Evolutionary conservation across 768 basidiomycete genomes (phyloP).

Genomic region (Boletus vinaceobasis): DNA sequence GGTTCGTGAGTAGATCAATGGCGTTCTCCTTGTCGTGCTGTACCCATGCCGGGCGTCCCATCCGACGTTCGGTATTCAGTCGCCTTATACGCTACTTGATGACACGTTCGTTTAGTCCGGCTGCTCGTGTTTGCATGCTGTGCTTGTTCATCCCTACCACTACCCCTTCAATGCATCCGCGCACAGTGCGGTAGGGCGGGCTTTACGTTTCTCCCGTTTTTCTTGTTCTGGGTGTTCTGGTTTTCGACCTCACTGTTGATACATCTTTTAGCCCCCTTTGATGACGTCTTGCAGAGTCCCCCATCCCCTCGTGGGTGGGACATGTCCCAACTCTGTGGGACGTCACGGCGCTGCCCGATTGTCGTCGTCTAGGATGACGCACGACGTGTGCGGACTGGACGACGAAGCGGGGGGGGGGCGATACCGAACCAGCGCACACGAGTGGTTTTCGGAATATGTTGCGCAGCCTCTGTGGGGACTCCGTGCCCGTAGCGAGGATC

Average conservation of each 20-base stretch:
- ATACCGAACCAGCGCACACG: constrained; percentile 40
- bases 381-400: constrained; percentile 8
- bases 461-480: constrained; percentile 75
- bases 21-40: too few species aligned
- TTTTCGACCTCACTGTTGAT: neutral
- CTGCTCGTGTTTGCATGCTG: too few species aligned
- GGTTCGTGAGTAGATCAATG: too few species aligned
- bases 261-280: neutral
- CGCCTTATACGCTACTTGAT: too few species aligned
- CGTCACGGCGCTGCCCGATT: neutral
- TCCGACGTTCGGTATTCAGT: too few species aligned
- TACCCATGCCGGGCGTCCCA: too few species aligned
- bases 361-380: constrained; percentile 20
- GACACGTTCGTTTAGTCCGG: too few species aligned
- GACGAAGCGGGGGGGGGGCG: constrained; percentile 4
- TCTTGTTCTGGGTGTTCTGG: too few species aligned
- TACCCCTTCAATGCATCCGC: too few species aligned
- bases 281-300: constrained; percentile 10
- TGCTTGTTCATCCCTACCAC: too few species aligned
- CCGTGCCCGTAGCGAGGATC: constrained; percentile 64
- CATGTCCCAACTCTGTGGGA: constrained; percentile 9
- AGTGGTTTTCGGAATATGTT: constrained; percentile 39
- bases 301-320: neutral
- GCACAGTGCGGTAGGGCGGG: too few species aligned
- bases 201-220: too few species aligned